Percentiles rank a stretch among this genome's conserved stretches.
Conservation (phyloP, 1,284 basidiomycete species). For the Moesziomyces sp. region DNA sequence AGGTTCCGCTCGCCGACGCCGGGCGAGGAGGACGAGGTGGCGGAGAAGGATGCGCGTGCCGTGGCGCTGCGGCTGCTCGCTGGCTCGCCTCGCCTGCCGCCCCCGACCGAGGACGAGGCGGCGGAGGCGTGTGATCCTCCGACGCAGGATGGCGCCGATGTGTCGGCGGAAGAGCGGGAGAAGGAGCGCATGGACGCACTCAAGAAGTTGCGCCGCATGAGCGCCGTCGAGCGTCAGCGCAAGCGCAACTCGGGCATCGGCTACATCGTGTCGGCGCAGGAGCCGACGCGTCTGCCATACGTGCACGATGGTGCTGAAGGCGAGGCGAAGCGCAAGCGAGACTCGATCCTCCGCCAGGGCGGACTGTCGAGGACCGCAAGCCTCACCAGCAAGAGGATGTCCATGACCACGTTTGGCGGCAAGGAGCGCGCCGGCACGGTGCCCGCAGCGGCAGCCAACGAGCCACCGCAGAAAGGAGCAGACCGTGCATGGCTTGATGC, state of each 20-base stretch:
- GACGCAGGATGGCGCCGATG: conserved; percentile 14
- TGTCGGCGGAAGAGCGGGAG: conserved; percentile 40
- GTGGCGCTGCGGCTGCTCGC: conserved; percentile 37
- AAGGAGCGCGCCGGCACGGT: conserved; percentile 24
- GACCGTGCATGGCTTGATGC: conserved; percentile 40
- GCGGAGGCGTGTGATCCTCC: not conserved
- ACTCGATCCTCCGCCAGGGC: conserved; percentile 9
- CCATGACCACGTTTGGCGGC: conserved; percentile 38
- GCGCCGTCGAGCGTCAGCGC: conserved; percentile 39
- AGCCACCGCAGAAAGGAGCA: not conserved
- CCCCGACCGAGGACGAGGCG: conserved; percentile 7
- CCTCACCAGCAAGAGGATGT: conserved; percentile 32
- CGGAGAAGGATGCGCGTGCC: conserved; percentile 40
- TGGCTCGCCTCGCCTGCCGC: conserved; percentile 20
- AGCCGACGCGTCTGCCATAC: conserved; percentile 16
- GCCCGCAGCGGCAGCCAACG: conserved; percentile 8
- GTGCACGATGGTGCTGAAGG: conserved; percentile 12
- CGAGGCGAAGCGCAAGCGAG: conserved; percentile 2
- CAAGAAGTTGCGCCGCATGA: conserved; percentile 42
- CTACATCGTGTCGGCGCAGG: conserved; percentile 32
- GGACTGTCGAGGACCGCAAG: conserved; percentile 23
- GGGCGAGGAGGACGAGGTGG: conserved; percentile 35
- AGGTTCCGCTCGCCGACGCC: conserved; percentile 34
- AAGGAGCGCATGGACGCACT: conserved; percentile 41
- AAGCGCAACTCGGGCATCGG: conserved; percentile 47